Evolutionary conservation across 495 filamentous ascomycete genomes (phyloP).

Genomic region (Astrocystis sublimbata): DNA sequence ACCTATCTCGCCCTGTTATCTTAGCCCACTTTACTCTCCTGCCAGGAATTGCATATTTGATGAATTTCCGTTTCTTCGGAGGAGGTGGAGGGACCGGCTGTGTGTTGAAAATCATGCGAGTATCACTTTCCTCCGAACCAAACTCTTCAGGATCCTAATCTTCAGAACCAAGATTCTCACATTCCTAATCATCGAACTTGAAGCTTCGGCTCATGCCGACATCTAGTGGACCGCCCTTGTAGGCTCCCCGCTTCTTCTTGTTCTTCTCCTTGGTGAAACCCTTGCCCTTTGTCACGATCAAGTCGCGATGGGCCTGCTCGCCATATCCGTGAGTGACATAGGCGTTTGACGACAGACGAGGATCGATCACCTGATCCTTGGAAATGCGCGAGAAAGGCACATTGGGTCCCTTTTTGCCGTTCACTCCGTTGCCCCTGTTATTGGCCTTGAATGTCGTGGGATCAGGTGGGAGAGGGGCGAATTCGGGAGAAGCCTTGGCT

Average conservation of each 20-base stretch:
- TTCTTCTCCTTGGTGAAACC: conserved; percentile 99
- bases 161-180: conserved; percentile 10
- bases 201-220: conserved; percentile 69
- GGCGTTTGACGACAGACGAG: conserved; percentile 63
- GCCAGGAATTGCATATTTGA: background rate
- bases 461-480: conserved; percentile 51
- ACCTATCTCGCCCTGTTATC: background rate
- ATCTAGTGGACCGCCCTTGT: conserved; percentile 82
- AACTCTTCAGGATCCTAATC: background rate
- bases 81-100: background rate
- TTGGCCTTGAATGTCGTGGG: conserved; percentile 41
- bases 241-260: conserved; percentile 87
- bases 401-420: conserved; percentile 55
- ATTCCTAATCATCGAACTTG: conserved; percentile 78
- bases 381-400: conserved; percentile 66
- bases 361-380: conserved; percentile 59
- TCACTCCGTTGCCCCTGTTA: conserved; percentile 42
- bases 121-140: background rate
- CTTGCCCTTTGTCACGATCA: conserved; percentile 90
- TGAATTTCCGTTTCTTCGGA: background rate
- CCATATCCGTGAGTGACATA: conserved; percentile 87
- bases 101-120: conserved; percentile 1
- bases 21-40: background rate
- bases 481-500: conserved; percentile 43
- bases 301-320: conserved; percentile 78